A percentile compares a stretch with the other conserved stretches of the same genome.
Conservation (phyloP, 176 grass and related monocot species). For the Bothriochloa decipiens region DNA sequence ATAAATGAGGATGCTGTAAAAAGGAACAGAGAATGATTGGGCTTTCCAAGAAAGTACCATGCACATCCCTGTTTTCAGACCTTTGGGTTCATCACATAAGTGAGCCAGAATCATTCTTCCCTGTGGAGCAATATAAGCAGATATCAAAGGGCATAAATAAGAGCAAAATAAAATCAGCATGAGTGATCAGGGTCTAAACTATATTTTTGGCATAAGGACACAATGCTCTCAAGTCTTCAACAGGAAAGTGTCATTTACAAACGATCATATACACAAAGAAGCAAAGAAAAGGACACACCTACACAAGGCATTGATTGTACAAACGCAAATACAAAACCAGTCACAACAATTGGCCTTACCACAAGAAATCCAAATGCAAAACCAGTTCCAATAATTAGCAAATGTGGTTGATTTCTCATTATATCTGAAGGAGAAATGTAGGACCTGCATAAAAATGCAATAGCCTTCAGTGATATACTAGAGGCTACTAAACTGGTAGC, state of each 20-base stretch:
- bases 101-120: constrained; percentile 99
- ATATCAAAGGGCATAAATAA: background rate
- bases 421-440: constrained; percentile 90
- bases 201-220: background rate
- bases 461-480: constrained; percentile 21
- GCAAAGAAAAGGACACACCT: background rate
- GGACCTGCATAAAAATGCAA: constrained; percentile 60
- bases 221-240: background rate
- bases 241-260: background rate
- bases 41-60: constrained; percentile 59
- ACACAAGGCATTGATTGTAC: background rate
- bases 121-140: constrained; percentile 51
- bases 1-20: constrained; percentile 20
- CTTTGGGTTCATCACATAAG: constrained; percentile 97
- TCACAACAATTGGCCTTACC: constrained; percentile 78
- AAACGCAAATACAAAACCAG: constrained; percentile 57
- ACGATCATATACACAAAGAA: constrained; percentile 18
- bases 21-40: constrained; percentile 30
- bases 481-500: background rate
- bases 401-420: constrained; percentile 85
- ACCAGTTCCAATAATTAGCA: constrained; percentile 93
- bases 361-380: constrained; percentile 98
- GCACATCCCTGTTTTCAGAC: constrained; percentile 99
- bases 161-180: background rate
- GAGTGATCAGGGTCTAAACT: background rate